Percentiles rank a stretch among this genome's conserved stretches.
Evolutionary conservation across 2,329 filamentous ascomycete species (phyloP).

Genomic region (Penicillium polonicum): DNA sequence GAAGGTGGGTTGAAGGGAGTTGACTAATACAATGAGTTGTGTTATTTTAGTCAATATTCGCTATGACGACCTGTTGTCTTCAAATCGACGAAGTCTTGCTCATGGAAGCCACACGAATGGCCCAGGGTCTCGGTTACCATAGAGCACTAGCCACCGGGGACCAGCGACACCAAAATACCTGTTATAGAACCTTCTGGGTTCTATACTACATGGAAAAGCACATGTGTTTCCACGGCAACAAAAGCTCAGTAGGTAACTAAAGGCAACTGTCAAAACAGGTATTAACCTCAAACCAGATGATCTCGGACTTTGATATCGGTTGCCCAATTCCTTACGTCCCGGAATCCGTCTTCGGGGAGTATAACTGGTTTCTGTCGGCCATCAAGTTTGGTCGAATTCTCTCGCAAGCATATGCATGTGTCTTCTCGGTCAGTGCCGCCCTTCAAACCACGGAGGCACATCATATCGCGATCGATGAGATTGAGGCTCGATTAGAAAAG

Average conservation of each 20-base stretch:
- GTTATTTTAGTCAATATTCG: slow-evolving; percentile 35
- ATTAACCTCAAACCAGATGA: background rate
- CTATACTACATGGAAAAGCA: slow-evolving; percentile 44
- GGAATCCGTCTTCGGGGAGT: slow-evolving; percentile 33
- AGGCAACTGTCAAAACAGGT: background rate
- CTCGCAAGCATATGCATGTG: slow-evolving; percentile 33
- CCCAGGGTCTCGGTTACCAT: slow-evolving; percentile 27
- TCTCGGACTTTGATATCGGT: background rate
- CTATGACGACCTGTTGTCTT: slow-evolving; percentile 35
- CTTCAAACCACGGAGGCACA: slow-evolving; percentile 13
- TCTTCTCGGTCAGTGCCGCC: slow-evolving; percentile 39
- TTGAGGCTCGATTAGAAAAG: slow-evolving; percentile 18
- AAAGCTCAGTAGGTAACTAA: slow-evolving; percentile 32
- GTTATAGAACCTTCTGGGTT: slow-evolving; percentile 39
- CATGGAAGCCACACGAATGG: slow-evolving; percentile 39
- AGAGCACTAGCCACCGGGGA: background rate
- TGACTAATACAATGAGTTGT: background rate
- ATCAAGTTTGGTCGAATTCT: slow-evolving; percentile 33
- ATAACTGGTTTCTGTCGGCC: slow-evolving; percentile 38
- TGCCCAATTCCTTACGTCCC: slow-evolving; percentile 31
- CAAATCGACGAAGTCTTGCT: slow-evolving; percentile 36
- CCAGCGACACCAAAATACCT: slow-evolving; percentile 12
- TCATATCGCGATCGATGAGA: background rate
- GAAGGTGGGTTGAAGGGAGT: background rate
- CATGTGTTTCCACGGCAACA: slow-evolving; percentile 30